phyloP scores from a whole-genome alignment of 306 rosid species.

The Ormosia semicastrata region DNA sequence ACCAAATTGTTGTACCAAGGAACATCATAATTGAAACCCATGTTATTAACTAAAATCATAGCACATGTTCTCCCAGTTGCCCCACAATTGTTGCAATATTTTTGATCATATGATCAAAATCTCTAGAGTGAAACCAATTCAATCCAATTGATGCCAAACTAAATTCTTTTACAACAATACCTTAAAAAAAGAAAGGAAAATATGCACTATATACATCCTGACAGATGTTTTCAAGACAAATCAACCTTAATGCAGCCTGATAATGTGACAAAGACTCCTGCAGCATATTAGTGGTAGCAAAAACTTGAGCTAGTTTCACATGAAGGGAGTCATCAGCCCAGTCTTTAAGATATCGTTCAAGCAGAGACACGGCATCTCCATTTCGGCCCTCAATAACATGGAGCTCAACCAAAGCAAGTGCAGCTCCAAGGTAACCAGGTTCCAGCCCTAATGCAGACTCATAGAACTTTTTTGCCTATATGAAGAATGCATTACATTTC shows the following conservation, averaged over 20 bases:
- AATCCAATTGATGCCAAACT: neutral
- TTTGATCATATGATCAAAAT: neutral
- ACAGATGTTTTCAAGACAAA: conserved; percentile 12
- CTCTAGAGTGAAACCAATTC: neutral
- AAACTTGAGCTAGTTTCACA: conserved; percentile 96
- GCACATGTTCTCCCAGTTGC: neutral
- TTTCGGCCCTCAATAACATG: conserved; percentile 96
- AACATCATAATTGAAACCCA: neutral
- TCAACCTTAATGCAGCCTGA: conserved; percentile 91
- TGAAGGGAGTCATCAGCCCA: conserved; percentile 99
- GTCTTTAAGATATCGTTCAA: conserved; percentile 92
- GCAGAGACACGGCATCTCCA: conserved; percentile 88
- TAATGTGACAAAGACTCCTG: conserved; percentile 94
- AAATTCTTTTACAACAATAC: neutral
- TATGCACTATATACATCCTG: conserved; percentile 8
- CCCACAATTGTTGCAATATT: neutral
- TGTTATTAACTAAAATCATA: neutral
- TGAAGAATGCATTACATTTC: conserved; percentile 26
- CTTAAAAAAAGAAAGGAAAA: neutral
- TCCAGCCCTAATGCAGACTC: conserved; percentile 99
- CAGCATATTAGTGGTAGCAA: conserved; percentile 91
- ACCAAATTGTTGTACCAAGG: neutral
- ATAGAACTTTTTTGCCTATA: conserved; percentile 91
- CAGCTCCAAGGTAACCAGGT: conserved; percentile 99
- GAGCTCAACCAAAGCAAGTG: conserved; percentile 96